Base-by-base conservation (phyloP, 495 filamentous ascomycete genomes). In the Aspergillus indologenus region DNA sequence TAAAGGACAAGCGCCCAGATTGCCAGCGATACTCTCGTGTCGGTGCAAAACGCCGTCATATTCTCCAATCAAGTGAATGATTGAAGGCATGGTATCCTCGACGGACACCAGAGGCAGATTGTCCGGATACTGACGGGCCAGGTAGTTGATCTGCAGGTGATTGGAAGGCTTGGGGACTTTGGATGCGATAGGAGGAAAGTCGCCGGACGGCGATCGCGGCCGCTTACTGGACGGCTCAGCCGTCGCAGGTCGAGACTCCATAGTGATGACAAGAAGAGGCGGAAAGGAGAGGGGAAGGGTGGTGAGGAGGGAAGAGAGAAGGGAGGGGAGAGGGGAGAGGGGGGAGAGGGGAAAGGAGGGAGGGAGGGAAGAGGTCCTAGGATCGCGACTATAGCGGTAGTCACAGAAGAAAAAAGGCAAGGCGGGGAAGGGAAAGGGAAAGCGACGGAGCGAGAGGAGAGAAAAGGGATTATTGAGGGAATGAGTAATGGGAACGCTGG, bases 41-140 rank as follows among this genome's bases (percentile, higher is more conserved):
- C 90, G 84, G 59, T 90, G 87, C 20, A 96, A 77, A 19, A 95
- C 89, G 46, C 87, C 90, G 60, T 90, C 88, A 68, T 94, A 96
- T 64, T 91, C 85, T 64, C 81, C 80, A 62, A 96, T 83, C 57
- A 91, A 78, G 40, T 80, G 73, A 24, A 93, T 75, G 48, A 87
- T 82, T 56, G 78, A 76, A 44, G 85, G 81, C 60, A 88, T 80
- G 40, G 72, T 79, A 62, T 87, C 85, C 22, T 86, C 80, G 54
- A 72, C 69, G 42, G 81, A 80, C 59, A 88, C 79, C 43, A 87
- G 77, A 24, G 85, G 84, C 1, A 88, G 77, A 62, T 85, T 83
- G 40, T 84, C 80, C 1, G 79, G 74, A 53, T 81, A 82, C 52
- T 86, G 85, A 40, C 85, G 82, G 44, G 83, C 83, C 46, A 94